Evolutionary conservation across 192 early-diverging fungal genomes (phyloP).

Genomic region (Umbelopsis ramanniana): DNA sequence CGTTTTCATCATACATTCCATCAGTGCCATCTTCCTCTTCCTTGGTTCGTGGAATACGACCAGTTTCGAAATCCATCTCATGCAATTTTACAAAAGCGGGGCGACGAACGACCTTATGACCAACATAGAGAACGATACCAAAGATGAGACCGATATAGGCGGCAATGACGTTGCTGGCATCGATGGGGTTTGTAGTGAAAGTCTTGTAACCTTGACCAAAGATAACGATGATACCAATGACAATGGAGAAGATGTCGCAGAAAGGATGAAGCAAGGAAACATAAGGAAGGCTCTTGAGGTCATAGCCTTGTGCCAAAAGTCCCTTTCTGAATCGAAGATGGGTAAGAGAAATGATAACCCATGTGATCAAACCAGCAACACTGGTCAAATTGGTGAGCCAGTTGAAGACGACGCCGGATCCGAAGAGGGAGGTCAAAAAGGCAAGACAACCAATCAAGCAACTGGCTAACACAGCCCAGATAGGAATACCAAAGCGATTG

Average conservation of each 20-base stretch:
- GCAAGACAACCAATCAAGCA: conserved; percentile 65
- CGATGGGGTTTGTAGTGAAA: conserved; percentile 54
- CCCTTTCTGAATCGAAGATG: conserved; percentile 88
- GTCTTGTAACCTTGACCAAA: conserved; percentile 62
- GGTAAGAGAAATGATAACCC: conserved; percentile 80
- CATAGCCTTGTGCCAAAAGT: conserved; percentile 69
- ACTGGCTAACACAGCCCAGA: conserved; percentile 62
- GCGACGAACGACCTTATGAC: conserved; percentile 53
- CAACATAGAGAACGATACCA: conserved; percentile 61
- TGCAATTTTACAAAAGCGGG: conserved; percentile 55
- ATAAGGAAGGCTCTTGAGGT: conserved; percentile 72
- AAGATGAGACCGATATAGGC: conserved; percentile 66
- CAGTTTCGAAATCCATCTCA: conserved; percentile 67
- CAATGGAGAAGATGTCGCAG: conserved; percentile 70
- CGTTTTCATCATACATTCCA: conserved; percentile 11
- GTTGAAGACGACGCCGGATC: conserved; percentile 73
- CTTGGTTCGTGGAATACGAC: conserved; percentile 37
- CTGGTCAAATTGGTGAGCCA: conserved; percentile 71
- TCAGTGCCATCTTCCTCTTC: conserved; percentile 19
- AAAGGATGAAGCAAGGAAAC: conserved; percentile 75
- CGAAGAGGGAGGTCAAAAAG: conserved; percentile 64
- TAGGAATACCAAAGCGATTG: conserved; percentile 68
- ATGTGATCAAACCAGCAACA: conserved; percentile 80
- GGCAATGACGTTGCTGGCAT: conserved; percentile 56
- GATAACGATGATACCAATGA: conserved; percentile 62